Evolutionary conservation across 805 yeast species (phyloP).

Genomic region (Saccharomyces eubayanus): DNA sequence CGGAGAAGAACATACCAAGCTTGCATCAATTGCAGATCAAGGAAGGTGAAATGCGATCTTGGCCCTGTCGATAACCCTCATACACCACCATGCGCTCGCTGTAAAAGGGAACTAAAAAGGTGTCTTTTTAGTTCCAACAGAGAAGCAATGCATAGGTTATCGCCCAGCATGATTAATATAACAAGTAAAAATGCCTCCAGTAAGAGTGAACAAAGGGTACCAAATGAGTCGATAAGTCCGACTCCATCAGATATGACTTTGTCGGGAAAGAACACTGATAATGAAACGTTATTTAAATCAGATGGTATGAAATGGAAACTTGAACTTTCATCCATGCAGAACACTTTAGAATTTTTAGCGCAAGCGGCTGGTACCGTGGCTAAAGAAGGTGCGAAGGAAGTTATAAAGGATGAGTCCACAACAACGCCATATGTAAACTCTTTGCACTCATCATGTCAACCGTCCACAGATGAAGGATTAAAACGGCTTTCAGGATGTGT

Average conservation of each 20-base stretch:
- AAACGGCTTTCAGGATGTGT: conserved; percentile 7
- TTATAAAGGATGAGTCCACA: conserved; percentile 53
- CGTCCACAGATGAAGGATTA: conserved; percentile 8
- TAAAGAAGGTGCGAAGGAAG: conserved; percentile 38
- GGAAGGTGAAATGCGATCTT: conserved; percentile 81
- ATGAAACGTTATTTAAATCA: background rate
- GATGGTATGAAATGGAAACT: conserved; percentile 14
- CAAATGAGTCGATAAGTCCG: background rate
- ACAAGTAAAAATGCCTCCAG: background rate
- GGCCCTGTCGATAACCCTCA: conserved; percentile 66
- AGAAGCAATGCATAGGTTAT: background rate
- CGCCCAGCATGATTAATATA: background rate
- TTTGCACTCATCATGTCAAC: conserved; percentile 5
- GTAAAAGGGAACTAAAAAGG: conserved; percentile 72
- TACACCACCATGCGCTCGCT: conserved; percentile 78
- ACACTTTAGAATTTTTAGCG: conserved; percentile 65
- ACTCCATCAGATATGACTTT: background rate
- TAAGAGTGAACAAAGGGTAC: background rate
- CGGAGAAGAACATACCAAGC: conserved; percentile 71
- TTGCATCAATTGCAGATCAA: conserved; percentile 73
- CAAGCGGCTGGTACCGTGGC: conserved; percentile 75
- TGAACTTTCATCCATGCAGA: conserved; percentile 36
- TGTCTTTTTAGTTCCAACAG: conserved; percentile 55
- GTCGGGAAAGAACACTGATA: background rate
- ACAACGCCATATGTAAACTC: conserved; percentile 12